A percentile compares a stretch with the other conserved stretches of the same genome.
phyloP scores from a whole-genome alignment of 2,329 filamentous ascomycete species.

The Paraconiothyrium brasiliense region DNA sequence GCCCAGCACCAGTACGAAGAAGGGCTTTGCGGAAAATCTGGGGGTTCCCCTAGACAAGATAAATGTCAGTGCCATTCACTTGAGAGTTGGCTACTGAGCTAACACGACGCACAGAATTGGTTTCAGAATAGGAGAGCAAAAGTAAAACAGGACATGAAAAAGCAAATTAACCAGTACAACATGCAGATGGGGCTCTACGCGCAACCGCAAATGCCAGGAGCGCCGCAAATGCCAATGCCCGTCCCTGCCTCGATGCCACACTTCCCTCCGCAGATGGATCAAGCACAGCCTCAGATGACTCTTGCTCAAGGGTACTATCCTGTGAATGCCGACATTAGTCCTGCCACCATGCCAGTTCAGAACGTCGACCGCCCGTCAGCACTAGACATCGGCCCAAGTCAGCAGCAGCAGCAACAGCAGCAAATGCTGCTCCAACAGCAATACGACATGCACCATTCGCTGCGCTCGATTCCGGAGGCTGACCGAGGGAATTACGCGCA shows the following conservation, averaged over 20 bases:
- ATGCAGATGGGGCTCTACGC: conserved; percentile 46
- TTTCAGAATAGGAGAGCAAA: conserved; percentile 64
- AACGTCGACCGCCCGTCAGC: conserved; percentile 42
- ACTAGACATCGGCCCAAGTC: conserved; percentile 34
- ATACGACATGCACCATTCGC: conserved; percentile 46
- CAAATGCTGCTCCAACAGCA: conserved; percentile 44
- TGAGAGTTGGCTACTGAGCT: conserved; percentile 29
- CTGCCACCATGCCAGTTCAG: conserved; percentile 45
- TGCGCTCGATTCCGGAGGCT: conserved; percentile 46
- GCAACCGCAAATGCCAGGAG: conserved; percentile 34
- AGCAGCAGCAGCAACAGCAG: conserved; percentile 26
- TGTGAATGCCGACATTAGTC: conserved; percentile 47
- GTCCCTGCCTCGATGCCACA: conserved; percentile 18
- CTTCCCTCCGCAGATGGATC: conserved; percentile 25
- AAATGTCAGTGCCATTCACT: conserved; percentile 55
- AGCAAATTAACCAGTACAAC: conserved; percentile 51
- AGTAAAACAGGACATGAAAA: conserved; percentile 63
- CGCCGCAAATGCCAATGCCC: conserved; percentile 36
- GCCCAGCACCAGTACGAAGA: conserved; percentile 61
- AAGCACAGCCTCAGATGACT: conserved; percentile 33
- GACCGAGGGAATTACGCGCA: conserved; percentile 38
- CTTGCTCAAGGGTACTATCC: conserved; percentile 40
- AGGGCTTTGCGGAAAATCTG: conserved; percentile 58
- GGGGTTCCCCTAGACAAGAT: conserved; percentile 63
- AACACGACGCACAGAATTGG: conserved; percentile 57